Percentiles rank a stretch among this genome's conserved stretches.
Evolutionary conservation across 2,329 filamentous ascomycete genomes (phyloP).

Genomic region (Verticillium dahliae): DNA sequence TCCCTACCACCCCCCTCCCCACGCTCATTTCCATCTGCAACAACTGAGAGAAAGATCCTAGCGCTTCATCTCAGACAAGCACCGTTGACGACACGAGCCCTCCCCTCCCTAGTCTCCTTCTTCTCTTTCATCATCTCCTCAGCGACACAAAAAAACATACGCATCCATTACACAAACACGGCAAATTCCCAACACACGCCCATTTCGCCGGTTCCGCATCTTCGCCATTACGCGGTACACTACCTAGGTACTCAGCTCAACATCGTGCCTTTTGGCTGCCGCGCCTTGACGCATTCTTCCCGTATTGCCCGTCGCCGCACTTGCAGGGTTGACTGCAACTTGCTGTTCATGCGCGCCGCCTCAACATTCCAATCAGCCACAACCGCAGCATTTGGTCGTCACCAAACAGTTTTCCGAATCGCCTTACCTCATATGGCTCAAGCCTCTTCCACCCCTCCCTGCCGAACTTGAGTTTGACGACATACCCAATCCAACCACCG

Average conservation of each 20-base stretch:
- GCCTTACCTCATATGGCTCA: conserved; percentile 6
- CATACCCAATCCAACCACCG: conserved; percentile 12
- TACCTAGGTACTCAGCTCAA: background rate
- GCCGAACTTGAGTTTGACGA: conserved; percentile 11
- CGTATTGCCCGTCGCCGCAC: background rate
- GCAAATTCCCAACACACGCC: background rate
- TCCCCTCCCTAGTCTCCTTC: background rate
- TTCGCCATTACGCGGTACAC: background rate
- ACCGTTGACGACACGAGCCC: background rate
- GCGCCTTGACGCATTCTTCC: conserved; percentile 5
- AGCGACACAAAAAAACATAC: background rate
- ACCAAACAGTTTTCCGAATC: background rate
- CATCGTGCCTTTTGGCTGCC: background rate
- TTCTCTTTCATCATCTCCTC: background rate
- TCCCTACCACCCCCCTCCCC: background rate
- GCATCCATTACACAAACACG: background rate
- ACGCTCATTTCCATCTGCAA: background rate
- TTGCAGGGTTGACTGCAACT: conserved; percentile 15
- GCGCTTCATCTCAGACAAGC: background rate
- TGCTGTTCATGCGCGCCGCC: conserved; percentile 9
- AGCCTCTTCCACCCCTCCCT: conserved; percentile 5
- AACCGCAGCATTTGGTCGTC: conserved; percentile 2
- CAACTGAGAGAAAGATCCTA: background rate
- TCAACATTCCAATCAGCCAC: conserved; percentile 9
- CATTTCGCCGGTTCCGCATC: background rate